A percentile compares a stretch with the other conserved stretches of the same genome.
Conservation (phyloP, 176 grass and related monocot species). For the Luzula sylvatica region DNA sequence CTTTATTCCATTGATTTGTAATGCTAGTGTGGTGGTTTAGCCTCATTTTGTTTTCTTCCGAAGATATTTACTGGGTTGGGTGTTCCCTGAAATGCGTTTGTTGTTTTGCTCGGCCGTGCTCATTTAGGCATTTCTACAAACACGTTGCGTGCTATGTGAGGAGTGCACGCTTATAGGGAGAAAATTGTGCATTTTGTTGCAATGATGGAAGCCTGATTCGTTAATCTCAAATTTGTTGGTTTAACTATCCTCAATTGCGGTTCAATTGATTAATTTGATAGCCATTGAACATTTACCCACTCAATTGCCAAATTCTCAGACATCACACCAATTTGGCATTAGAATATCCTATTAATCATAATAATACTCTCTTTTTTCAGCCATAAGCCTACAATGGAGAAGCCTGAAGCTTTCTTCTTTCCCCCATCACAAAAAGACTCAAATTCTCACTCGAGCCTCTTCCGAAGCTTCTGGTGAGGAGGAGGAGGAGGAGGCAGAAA, state of each 20-base stretch:
- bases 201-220: not conserved
- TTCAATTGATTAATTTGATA: not conserved
- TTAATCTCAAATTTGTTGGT: not conserved
- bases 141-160: not conserved
- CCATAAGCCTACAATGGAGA: slow-evolving; percentile 39
- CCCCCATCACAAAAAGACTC: slow-evolving; percentile 29
- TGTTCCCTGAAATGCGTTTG: not conserved
- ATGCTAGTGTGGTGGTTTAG: not conserved
- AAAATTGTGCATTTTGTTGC: not conserved
- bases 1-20: not conserved
- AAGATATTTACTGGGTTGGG: not conserved
- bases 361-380: slow-evolving; percentile 29
- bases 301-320: too few relatives aligned
- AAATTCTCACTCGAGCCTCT: slow-evolving; percentile 31
- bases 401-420: slow-evolving; percentile 9
- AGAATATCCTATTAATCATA: not conserved
- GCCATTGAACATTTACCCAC: slow-evolving; percentile 6
- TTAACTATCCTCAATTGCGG: not conserved
- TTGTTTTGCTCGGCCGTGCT: not conserved
- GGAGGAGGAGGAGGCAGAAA: slow-evolving; percentile 30
- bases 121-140: slow-evolving; percentile 32
- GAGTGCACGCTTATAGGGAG: not conserved
- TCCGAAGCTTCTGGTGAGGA: slow-evolving; percentile 27
- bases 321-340: too few relatives aligned
- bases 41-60: not conserved